A percentile compares a stretch with the other conserved stretches of the same genome.
Evolutionary conservation across 1,284 basidiomycete genomes (phyloP).

Genomic region (Boletus chippewaensis): DNA sequence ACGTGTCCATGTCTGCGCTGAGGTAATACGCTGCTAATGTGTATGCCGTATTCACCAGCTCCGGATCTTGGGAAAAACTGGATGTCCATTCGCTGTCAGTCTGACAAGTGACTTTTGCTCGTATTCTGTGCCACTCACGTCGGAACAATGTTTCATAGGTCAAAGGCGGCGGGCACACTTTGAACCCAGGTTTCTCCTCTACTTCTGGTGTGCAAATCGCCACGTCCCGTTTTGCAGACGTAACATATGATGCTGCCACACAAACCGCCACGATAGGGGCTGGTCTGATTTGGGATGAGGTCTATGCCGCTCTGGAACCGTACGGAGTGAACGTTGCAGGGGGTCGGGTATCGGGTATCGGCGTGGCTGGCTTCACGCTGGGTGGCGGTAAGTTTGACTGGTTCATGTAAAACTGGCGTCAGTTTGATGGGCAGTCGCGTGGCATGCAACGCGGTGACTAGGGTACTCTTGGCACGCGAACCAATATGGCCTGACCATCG

Average conservation of each 20-base stretch:
- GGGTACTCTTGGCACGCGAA: conserved; percentile 52
- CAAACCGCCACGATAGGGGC: conserved; percentile 38
- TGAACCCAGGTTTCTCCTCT: conserved; percentile 33
- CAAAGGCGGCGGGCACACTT: conserved; percentile 45
- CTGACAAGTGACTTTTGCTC: background rate
- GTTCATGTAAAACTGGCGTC: background rate
- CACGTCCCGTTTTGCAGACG: conserved; percentile 24
- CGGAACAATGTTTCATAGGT: conserved; percentile 33
- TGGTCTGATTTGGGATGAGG: conserved; percentile 36
- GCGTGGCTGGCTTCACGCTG: conserved; percentile 39
- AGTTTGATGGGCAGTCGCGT: conserved; percentile 6
- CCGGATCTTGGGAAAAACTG: conserved; percentile 36
- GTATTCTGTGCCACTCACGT: conserved; percentile 3
- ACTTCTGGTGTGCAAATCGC: conserved; percentile 21
- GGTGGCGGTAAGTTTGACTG: conserved; percentile 21
- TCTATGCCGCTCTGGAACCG: conserved; percentile 39
- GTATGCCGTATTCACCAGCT: conserved; percentile 29
- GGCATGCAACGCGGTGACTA: conserved; percentile 18
- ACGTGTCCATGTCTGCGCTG: conserved; percentile 16
- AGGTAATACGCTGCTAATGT: background rate
- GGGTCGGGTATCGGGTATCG: conserved; percentile 41
- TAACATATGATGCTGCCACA: conserved; percentile 24
- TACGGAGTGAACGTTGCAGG: conserved; percentile 42
- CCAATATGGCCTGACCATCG: conserved; percentile 46
- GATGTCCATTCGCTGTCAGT: conserved; percentile 38